phyloP scores from a whole-genome alignment of 352 stramenopile genomes.

The Aphanomyces cochlioides region DNA sequence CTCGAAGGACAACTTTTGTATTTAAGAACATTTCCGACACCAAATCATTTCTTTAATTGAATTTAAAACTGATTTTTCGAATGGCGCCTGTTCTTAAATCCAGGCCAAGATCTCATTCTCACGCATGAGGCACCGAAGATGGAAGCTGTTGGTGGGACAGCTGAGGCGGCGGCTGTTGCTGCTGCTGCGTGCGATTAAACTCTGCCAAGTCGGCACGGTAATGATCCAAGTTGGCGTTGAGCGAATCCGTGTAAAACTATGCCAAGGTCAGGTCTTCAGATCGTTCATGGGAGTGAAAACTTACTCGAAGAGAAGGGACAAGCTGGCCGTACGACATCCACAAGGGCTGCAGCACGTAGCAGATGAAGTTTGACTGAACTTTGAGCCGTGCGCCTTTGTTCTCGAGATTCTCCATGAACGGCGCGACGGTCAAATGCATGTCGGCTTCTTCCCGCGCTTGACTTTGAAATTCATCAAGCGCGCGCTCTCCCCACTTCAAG shows the following conservation, averaged over 20 bases:
- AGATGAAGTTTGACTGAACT: constrained; percentile 72
- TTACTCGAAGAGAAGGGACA: constrained; percentile 45
- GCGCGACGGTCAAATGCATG: constrained; percentile 54
- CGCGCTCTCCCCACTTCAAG: constrained; percentile 53
- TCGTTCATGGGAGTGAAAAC: background rate
- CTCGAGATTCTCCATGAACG: constrained; percentile 72
- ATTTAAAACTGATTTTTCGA: too few species aligned
- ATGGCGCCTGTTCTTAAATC: too few species aligned
- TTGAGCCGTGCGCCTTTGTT: constrained; percentile 53
- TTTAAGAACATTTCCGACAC: too few species aligned
- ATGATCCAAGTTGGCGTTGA: constrained; percentile 57
- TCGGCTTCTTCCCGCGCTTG: constrained; percentile 64
- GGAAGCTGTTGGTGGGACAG: too few species aligned
- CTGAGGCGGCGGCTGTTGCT: background rate
- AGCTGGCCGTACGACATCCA: constrained; percentile 52
- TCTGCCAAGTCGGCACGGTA: constrained; percentile 60
- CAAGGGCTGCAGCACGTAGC: constrained; percentile 70
- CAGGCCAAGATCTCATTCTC: too few species aligned
- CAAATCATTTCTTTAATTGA: too few species aligned
- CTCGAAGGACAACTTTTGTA: too few species aligned
- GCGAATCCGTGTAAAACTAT: constrained; percentile 44
- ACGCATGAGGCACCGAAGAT: too few species aligned
- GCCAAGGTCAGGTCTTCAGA: background rate
- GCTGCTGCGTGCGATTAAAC: constrained; percentile 35
- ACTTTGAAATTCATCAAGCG: constrained; percentile 68